Evolutionary conservation across 164 flowering plant species (phyloP), one percentile per base, ranked within the genome.

Genomic region (Santalum album): DNA sequence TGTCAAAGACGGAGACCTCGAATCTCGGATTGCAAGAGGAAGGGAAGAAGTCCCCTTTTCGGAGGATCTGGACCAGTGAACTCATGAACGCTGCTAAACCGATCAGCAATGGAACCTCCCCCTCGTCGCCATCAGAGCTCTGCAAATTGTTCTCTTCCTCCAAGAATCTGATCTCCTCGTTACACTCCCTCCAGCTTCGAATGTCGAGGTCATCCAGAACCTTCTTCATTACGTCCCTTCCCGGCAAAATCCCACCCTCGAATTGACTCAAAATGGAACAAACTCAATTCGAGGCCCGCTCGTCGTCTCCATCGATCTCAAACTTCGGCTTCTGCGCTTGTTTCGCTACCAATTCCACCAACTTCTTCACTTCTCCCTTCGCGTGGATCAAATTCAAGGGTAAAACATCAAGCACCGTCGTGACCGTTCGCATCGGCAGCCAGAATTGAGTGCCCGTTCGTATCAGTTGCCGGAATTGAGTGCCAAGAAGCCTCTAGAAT

Each of bases 371-470:
- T 50, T 90, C 98, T 3, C 25, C 32, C 12, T 75, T 11, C n/a
- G 73, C 57, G 12, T 67, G 66, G 6, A 87, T 53, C 26, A 57
- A 61, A 21, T 58, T 22, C 53, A 87, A 10, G 3, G 91, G 86
- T 12, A 87, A 56, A 55, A 85, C 83, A 21, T 90, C 96, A 2
- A 90, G 75, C 0, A 86, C 87, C 0, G 87, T 77, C 0, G 90
- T 75, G 0, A 85, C 36, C 1, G 70, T 35, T 16, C 86, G 67
- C 11, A 72, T 47, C 19, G 79, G 47, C 0, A 61, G 50, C 18
- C 70, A 72, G 34, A 85, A 79, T 22, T 84, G 84, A 1, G 55
- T 55, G 11, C 84, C 59, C n/a, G n/a, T n/a, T n/a, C n/a, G n/a
- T n/a, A n/a, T n/a, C n/a, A n/a, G n/a, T n/a, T n/a, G n/a, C n/a